Percentiles rank a stretch among this genome's conserved stretches.
These are phyloP conservation scores for Ceratocystis colombiana DNA, from an alignment of 2,329 filamentous ascomycete genomes.

Conservation along the genomic window DNA sequence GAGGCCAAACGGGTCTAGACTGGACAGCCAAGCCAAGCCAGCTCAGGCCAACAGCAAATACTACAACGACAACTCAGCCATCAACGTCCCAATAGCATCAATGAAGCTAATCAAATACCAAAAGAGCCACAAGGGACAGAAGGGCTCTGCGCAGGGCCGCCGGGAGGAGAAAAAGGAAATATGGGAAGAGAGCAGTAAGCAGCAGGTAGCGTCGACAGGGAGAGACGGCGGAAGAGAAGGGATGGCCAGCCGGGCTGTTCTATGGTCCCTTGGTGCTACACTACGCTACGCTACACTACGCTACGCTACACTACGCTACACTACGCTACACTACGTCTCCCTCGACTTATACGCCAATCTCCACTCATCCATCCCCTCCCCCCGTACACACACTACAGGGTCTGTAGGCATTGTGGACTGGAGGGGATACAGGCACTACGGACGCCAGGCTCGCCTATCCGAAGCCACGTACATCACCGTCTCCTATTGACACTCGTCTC, in stretches of 20 bases:
- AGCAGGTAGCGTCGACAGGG: not conserved
- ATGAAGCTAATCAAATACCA: not conserved
- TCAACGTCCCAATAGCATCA: not conserved
- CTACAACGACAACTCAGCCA: not conserved
- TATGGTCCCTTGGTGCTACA: conserved; percentile 4
- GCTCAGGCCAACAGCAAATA: not conserved
- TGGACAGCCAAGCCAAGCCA: not conserved
- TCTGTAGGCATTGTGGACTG: not conserved
- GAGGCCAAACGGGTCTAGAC: not conserved
- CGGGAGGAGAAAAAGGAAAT: not conserved
- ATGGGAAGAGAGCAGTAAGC: not conserved
- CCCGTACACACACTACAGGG: not conserved
- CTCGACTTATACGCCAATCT: conserved; percentile 7
- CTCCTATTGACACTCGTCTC: not conserved
- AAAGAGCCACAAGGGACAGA: not conserved
- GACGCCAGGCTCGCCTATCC: not conserved
- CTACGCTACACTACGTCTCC: conserved; percentile 3
- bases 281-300: not conserved
- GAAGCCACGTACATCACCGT: not conserved
- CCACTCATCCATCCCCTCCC: not conserved
- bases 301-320: too few relatives aligned
- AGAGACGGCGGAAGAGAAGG: not conserved
- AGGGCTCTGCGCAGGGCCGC: not conserved
- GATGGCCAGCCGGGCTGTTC: not conserved
- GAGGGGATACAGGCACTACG: not conserved